Evolutionary conservation across 371 early-diverging fungal genomes (phyloP).

Genomic region (Capillidium rhysosporum): DNA sequence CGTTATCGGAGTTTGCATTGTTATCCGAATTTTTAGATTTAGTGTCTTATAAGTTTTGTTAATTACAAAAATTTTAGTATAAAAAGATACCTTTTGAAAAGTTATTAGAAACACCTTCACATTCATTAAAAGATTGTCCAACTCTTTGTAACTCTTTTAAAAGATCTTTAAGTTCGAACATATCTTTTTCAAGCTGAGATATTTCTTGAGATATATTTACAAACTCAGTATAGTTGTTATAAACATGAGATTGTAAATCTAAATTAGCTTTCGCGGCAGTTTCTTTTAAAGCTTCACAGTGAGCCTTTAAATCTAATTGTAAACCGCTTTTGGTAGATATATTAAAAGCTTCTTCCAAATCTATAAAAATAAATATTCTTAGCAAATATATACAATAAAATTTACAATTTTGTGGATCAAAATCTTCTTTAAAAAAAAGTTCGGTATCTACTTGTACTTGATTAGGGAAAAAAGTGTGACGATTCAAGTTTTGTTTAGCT

Average conservation of each 20-base stretch:
- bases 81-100: no score
- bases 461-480: not conserved
- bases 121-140: not conserved
- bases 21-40: not conserved
- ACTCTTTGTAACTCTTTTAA: not conserved
- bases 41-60: not conserved
- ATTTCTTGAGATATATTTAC: slow-evolving; percentile 5
- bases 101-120: not conserved
- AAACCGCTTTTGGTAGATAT: not conserved
- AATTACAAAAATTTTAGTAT: not conserved
- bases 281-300: not conserved
- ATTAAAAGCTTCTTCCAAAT: not conserved
- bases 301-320: not conserved
- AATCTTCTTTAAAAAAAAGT: not conserved
- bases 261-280: not conserved
- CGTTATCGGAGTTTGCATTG: not conserved
- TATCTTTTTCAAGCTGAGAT: slow-evolving; percentile 1
- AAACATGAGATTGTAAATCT: slow-evolving; percentile 3
- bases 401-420: slow-evolving; percentile 1
- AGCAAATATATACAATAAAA: not conserved
- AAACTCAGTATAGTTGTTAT: slow-evolving; percentile 2
- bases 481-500: no score
- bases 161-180: slow-evolving; percentile 1
- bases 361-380: not conserved
- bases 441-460: not conserved